Conservation (phyloP, 345 rosid species). For the Citrus australasica region DNA sequence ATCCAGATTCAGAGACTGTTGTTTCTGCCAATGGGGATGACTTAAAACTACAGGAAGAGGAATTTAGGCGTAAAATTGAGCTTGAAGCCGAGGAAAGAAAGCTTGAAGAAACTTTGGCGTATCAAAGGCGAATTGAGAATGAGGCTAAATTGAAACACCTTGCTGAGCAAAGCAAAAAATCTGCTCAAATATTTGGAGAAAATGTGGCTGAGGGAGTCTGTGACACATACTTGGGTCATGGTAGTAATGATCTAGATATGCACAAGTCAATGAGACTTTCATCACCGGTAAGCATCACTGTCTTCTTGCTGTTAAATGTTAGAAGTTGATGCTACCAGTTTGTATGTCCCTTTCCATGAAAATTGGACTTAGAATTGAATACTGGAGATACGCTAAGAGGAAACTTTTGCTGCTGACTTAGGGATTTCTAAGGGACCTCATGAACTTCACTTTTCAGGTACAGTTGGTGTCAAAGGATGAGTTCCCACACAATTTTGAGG, state of each 20-base stretch:
- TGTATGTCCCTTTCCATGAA: not conserved
- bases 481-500: slow-evolving; percentile 33
- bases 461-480: slow-evolving; percentile 29
- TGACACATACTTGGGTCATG: slow-evolving; percentile 29
- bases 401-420: not conserved
- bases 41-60: slow-evolving; percentile 68
- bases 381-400: not conserved
- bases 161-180: slow-evolving; percentile 71
- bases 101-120: slow-evolving; percentile 80
- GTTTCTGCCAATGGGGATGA: slow-evolving; percentile 41
- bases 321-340: not conserved
- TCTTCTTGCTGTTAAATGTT: slow-evolving; percentile 11
- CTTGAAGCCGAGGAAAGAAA: slow-evolving; percentile 88
- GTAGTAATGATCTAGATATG: slow-evolving; percentile 27
- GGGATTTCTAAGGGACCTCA: not conserved
- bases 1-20: slow-evolving; percentile 40
- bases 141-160: slow-evolving; percentile 89
- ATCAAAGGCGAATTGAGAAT: slow-evolving; percentile 85
- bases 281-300: slow-evolving; percentile 29
- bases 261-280: slow-evolving; percentile 14
- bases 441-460: slow-evolving; percentile 36
- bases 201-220: slow-evolving; percentile 29
- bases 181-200: slow-evolving; percentile 31
- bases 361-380: slow-evolving; percentile 4
- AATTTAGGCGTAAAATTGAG: slow-evolving; percentile 67